Evolutionary conservation across 164 flowering plant genomes (phyloP).

Genomic region (Malania oleifera): DNA sequence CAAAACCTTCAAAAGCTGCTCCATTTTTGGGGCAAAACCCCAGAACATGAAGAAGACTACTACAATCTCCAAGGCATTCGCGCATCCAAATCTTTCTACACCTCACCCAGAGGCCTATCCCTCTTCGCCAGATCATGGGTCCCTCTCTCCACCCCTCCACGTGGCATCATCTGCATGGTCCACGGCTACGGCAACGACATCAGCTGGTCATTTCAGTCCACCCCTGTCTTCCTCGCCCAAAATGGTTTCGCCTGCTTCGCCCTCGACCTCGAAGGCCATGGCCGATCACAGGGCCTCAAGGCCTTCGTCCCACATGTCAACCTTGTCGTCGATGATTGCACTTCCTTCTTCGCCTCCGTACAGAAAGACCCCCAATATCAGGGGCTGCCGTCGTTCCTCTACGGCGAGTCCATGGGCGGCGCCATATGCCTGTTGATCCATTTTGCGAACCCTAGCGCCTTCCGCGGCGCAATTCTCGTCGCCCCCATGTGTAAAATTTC

Average conservation of each 20-base stretch:
- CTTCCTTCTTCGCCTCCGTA: constrained; percentile 51
- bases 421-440: constrained; percentile 72
- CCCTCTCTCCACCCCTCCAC: constrained; percentile 49
- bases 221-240: constrained; percentile 74
- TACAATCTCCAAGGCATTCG: constrained; percentile 48
- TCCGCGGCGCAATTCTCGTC: constrained; percentile 60
- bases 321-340: constrained; percentile 53
- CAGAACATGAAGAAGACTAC: constrained; percentile 67
- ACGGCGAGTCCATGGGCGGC: constrained; percentile 92
- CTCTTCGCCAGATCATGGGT: constrained; percentile 89
- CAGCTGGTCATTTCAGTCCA: constrained; percentile 85
- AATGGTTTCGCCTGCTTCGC: constrained; percentile 77
- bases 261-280: constrained; percentile 82
- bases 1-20: constrained; percentile 8
- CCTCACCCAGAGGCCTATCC: constrained; percentile 63
- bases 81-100: constrained; percentile 49
- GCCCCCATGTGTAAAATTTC: constrained; percentile 92
- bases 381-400: constrained; percentile 50
- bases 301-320: constrained; percentile 72
- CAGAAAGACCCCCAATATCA: constrained; percentile 25
- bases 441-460: constrained; percentile 30
- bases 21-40: constrained; percentile 71
- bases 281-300: constrained; percentile 67
- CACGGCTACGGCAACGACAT: constrained; percentile 94
- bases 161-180: constrained; percentile 71